Conservation (phyloP, 148 eudicot species). For the Diospyros lotus region DNA sequence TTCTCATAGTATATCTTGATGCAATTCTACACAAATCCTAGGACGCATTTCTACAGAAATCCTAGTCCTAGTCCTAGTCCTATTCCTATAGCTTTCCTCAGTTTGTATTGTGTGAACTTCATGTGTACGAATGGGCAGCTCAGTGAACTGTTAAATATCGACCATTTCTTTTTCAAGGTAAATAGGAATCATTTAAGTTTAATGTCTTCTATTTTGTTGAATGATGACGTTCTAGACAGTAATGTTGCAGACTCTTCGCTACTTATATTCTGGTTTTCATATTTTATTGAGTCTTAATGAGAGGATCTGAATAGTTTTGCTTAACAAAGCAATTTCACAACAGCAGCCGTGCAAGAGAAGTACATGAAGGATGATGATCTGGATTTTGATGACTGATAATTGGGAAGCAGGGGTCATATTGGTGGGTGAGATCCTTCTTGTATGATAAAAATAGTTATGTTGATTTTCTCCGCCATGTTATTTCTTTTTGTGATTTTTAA, state of each 20-base stretch:
- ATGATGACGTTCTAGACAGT: not conserved
- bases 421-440: not conserved
- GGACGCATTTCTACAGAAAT: too few species aligned
- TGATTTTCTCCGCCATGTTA: not conserved
- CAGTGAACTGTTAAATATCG: too few species aligned
- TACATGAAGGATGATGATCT: conserved; percentile 80
- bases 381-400: conserved; percentile 21
- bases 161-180: not conserved
- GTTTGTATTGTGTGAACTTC: not conserved
- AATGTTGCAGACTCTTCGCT: not conserved
- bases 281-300: not conserved
- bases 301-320: conserved; percentile 20
- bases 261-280: not conserved
- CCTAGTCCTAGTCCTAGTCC: too few species aligned
- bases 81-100: not conserved
- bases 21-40: not conserved
- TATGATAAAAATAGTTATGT: not conserved
- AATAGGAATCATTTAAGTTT: not conserved
- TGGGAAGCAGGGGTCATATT: not conserved
- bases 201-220: not conserved
- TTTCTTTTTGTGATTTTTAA: not conserved
- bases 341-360: conserved; percentile 94
- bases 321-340: conserved; percentile 57
- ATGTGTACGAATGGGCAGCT: too few species aligned
- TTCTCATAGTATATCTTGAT: not conserved